Conservation (phyloP, 352 stramenopile species). For the Globisporangium canariense region DNA sequence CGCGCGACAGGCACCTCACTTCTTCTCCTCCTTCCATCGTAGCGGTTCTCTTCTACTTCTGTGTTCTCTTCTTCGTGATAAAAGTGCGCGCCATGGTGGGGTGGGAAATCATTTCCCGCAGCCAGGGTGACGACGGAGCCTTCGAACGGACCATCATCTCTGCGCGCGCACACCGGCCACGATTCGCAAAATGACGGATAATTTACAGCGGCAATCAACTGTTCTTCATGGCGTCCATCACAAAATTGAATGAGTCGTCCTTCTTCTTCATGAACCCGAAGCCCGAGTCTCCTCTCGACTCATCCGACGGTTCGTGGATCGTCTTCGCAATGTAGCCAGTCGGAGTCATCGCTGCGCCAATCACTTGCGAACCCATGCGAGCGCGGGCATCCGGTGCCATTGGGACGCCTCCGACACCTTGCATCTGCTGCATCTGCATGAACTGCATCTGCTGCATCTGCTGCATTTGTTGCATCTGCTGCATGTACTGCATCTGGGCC, state of each 20-base stretch:
- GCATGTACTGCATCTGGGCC: constrained; percentile 43
- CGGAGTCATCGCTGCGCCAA: constrained; percentile 81
- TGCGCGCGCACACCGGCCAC: background rate
- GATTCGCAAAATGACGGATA: constrained; percentile 30
- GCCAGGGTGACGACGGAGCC: background rate
- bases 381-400: constrained; percentile 23
- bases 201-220: constrained; percentile 60
- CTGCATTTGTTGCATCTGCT: constrained; percentile 46
- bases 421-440: constrained; percentile 75
- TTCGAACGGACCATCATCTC: constrained; percentile 6
- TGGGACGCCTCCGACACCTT: constrained; percentile 27
- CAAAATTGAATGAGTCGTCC: constrained; percentile 88
- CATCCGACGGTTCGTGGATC: constrained; percentile 73
- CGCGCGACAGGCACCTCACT: background rate
- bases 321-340: constrained; percentile 87
- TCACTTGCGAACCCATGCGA: constrained; percentile 62
- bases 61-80: constrained; percentile 1
- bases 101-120: background rate
- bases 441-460: constrained; percentile 71
- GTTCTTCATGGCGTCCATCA: constrained; percentile 89
- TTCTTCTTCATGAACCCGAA: constrained; percentile 88
- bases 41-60: constrained; percentile 5
- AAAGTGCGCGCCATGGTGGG: background rate
- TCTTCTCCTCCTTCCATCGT: background rate
- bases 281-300: constrained; percentile 53